phyloP scores from a whole-genome alignment of 1,284 basidiomycete genomes.

The Ganoderma lingzhi region DNA sequence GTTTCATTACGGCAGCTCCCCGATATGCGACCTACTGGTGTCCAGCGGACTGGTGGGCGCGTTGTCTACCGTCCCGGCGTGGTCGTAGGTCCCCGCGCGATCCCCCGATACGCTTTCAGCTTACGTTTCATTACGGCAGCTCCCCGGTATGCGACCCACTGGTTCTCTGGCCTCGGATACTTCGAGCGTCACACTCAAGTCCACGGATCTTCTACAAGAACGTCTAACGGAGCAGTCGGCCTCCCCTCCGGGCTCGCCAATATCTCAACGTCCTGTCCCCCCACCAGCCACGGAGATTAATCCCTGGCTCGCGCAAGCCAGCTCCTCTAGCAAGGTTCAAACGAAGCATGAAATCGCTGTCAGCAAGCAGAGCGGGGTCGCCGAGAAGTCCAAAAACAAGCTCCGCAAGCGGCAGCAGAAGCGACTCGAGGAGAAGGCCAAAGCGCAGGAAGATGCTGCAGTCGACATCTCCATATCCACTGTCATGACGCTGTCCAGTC shows the following conservation, averaged over 20 bases:
- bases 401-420: constrained; percentile 71
- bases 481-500: constrained; percentile 50
- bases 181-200: constrained; percentile 73
- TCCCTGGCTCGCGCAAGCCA: constrained; percentile 72
- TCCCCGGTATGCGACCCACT: constrained; percentile 40
- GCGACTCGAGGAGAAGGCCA: constrained; percentile 60
- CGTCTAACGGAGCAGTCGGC: constrained; percentile 35
- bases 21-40: constrained; percentile 40
- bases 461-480: constrained; percentile 79
- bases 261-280: constrained; percentile 25
- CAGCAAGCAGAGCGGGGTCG: constrained; percentile 64
- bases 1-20: constrained; percentile 11
- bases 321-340: constrained; percentile 50
- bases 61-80: constrained; percentile 61
- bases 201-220: constrained; percentile 56
- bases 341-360: constrained; percentile 77
- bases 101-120: neutral
- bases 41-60: constrained; percentile 66
- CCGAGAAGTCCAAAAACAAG: constrained; percentile 74
- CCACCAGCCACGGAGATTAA: constrained; percentile 50
- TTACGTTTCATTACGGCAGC: constrained; percentile 12
- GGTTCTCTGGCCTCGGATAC: constrained; percentile 66
- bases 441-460: constrained; percentile 72
- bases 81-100: constrained; percentile 42
- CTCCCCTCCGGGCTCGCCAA: constrained; percentile 28